phyloP scores from a whole-genome alignment of 1,139 yeast species.

The Kurtzmaniella quercitrusa region DNA sequence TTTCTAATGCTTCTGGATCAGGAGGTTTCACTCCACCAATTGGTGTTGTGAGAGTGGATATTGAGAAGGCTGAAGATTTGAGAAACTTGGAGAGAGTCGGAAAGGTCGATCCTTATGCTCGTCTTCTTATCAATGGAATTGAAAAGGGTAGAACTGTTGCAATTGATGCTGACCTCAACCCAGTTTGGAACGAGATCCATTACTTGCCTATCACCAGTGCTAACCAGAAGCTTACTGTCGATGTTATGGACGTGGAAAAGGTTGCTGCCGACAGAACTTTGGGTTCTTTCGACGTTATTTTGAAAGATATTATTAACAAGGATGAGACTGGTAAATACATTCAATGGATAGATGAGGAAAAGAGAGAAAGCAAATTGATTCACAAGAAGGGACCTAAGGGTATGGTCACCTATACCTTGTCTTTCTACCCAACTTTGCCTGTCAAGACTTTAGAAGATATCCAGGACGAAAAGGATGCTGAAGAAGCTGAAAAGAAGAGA shows the following conservation, averaged over 20 bases:
- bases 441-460: constrained; percentile 74
- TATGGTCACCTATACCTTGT: constrained; percentile 60
- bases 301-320: constrained; percentile 63
- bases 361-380: constrained; percentile 58
- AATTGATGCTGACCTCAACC: constrained; percentile 64
- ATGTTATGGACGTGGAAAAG: constrained; percentile 87
- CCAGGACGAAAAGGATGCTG: constrained; percentile 47
- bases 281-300: constrained; percentile 72
- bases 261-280: constrained; percentile 77
- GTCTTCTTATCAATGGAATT: constrained; percentile 73
- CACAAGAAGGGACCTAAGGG: constrained; percentile 83
- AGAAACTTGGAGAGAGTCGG: constrained; percentile 86
- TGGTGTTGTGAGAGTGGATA: constrained; percentile 78
- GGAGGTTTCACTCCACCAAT: constrained; percentile 88
- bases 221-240: constrained; percentile 76
- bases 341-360: constrained; percentile 54
- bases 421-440: constrained; percentile 80
- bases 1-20: constrained; percentile 61
- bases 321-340: constrained; percentile 64
- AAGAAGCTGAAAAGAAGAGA: constrained; percentile 20
- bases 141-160: constrained; percentile 75
- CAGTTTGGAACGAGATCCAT: constrained; percentile 81
- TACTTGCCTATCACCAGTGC: constrained; percentile 80
- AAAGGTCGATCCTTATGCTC: constrained; percentile 86
- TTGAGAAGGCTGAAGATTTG: constrained; percentile 68